phyloP scores from a whole-genome alignment of 2,329 filamentous ascomycete genomes.

The Xylariaceae sp. region DNA sequence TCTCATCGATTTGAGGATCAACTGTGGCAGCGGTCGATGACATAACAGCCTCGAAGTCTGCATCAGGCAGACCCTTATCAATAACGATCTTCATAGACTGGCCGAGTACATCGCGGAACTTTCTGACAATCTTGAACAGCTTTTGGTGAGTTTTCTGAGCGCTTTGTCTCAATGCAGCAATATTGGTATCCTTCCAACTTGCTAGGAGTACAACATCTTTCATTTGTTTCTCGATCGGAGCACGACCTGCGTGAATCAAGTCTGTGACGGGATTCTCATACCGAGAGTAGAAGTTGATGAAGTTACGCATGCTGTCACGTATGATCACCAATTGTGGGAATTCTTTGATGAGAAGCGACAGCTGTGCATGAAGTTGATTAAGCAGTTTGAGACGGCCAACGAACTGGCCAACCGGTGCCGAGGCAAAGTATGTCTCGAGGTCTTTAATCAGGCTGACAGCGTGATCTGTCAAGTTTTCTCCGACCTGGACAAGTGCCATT shows the following conservation, averaged over 20 bases:
- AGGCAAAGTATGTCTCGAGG: conserved; percentile 73
- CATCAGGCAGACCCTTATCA: conserved; percentile 56
- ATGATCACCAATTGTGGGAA: conserved; percentile 57
- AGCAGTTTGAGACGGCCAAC: conserved; percentile 68
- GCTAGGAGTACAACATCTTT: conserved; percentile 89
- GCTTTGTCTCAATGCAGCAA: conserved; percentile 82
- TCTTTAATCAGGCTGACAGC: conserved; percentile 67
- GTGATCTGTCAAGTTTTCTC: conserved; percentile 59
- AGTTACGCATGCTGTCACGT: conserved; percentile 65
- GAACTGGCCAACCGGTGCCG: conserved; percentile 79
- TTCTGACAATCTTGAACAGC: conserved; percentile 84
- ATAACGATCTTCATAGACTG: conserved; percentile 69
- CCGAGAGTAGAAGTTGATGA: conserved; percentile 69
- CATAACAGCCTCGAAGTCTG: conserved; percentile 22
- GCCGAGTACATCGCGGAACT: conserved; percentile 76
- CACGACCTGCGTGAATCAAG: conserved; percentile 62
- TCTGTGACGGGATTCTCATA: conserved; percentile 66
- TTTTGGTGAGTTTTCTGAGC: conserved; percentile 87
- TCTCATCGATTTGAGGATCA: conserved; percentile 33
- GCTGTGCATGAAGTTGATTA: conserved; percentile 59
- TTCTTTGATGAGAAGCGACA: conserved; percentile 58
- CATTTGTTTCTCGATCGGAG: conserved; percentile 82
- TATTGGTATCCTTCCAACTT: conserved; percentile 98
- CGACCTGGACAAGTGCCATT: conserved; percentile 58
- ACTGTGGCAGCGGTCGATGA: conserved; percentile 14